Evolutionary conservation across 2,329 filamentous ascomycete species (phyloP), one percentile per base, ranked within the genome.

Genomic region (Reticulascus tulasneorum): DNA sequence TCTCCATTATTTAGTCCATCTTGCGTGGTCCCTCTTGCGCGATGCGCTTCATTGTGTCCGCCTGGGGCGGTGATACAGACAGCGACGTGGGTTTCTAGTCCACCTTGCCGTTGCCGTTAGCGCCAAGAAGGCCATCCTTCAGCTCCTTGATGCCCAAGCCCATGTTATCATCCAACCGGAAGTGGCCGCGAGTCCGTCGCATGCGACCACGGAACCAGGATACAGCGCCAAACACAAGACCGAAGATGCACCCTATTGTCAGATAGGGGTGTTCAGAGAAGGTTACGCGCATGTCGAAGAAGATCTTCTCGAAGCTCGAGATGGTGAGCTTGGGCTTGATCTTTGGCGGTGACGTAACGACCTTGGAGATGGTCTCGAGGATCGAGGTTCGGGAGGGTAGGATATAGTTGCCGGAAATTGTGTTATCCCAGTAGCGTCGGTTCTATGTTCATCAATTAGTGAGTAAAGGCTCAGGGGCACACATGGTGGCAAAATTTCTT

Each of bases 371-470:
- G 11, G 89, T 94, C 63, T 95, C 90, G 44, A 95, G 78, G 55
- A 96, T 95, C 4, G 86, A 89, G 5, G 88, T 91, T 45, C 93
- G 84, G 18, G 85, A 93, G 35, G 90, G 84, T 49, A 90, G 82
- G 55, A 98, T 97, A 45, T 84, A 78, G 61, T 93, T 91, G 47
- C 90, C 91, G 4, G 87, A 93, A 43, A 84, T 82, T 29, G 90
- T 95, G 21, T 75, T 79, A 56, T 98, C 93, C 93, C 93, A 98
- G 67, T 94, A 98, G 47, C 85, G 82, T 51, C 86, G 89, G 66
- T 87, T 89, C 87, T 94, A 53, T 19, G 5, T n/a, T n/a, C n/a
- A n/a, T n/a, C n/a, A n/a, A 7, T 32, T 32, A 33, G 54, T 73
- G 49, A 72, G 62, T 53, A 44, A 44, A 40, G 32, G 34, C 34